Evolutionary conservation across 2,329 filamentous ascomycete species (phyloP).

Genomic region (Metarhizium humberi): DNA sequence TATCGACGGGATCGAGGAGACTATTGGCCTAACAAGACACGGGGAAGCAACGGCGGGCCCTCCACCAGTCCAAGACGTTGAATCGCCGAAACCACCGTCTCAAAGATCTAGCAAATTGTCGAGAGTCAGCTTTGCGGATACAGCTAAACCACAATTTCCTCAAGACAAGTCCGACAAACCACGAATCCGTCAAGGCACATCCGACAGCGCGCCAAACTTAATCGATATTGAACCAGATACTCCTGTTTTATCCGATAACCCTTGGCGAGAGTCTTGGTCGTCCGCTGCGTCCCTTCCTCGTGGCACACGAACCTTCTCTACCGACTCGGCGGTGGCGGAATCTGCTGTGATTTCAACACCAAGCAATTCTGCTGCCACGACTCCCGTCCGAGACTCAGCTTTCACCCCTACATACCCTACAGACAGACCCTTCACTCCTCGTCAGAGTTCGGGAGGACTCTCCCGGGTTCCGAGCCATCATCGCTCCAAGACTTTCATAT

Average conservation of each 20-base stretch:
- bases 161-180: conserved; percentile 27
- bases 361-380: conserved; percentile 20
- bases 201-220: conserved; percentile 21
- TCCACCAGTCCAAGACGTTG: conserved; percentile 10
- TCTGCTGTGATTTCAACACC: conserved; percentile 14
- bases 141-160: conserved; percentile 26
- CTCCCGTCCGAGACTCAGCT: conserved; percentile 21
- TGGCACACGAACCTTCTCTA: conserved; percentile 27
- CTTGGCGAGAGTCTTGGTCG: conserved; percentile 31
- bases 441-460: conserved; percentile 13
- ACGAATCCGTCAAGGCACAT: conserved; percentile 22
- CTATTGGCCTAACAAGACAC: conserved; percentile 50
- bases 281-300: conserved; percentile 20
- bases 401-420: conserved; percentile 11
- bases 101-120: conserved; percentile 40
- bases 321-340: conserved; percentile 23
- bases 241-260: conserved; percentile 31
- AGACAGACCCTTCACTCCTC: conserved; percentile 20
- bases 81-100: conserved; percentile 23
- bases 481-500: conserved; percentile 40
- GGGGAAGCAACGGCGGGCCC: conserved; percentile 16
- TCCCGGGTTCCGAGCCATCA: conserved; percentile 21
- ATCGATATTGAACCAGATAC: conserved; percentile 26
- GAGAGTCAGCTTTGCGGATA: conserved; percentile 33
- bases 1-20: conserved; percentile 52